Conservation (phyloP, 352 stramenopile genomes). For the Globisporangium heterothallicum region DNA sequence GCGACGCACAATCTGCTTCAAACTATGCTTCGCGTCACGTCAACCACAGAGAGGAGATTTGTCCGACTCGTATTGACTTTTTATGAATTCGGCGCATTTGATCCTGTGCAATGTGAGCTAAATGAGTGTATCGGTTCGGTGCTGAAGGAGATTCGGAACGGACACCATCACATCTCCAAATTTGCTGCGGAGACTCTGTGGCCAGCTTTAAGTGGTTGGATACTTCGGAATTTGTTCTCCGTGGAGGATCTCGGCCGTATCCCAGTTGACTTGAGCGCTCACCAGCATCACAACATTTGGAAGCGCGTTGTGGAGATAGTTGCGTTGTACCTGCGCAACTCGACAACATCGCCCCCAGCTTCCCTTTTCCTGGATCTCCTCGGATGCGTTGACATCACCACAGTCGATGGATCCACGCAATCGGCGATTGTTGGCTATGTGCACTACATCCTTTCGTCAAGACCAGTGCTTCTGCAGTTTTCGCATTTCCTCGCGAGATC, state of each 20-base stretch:
- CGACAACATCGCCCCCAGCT: background rate
- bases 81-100: conserved; percentile 22
- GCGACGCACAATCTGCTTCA: conserved; percentile 31
- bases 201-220: conserved; percentile 19
- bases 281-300: conserved; percentile 4
- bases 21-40: conserved; percentile 25
- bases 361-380: conserved; percentile 9
- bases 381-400: conserved; percentile 8
- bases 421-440: conserved; percentile 6
- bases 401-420: background rate
- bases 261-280: background rate
- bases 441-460: conserved; percentile 13
- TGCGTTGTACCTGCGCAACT: conserved; percentile 6
- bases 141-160: conserved; percentile 21
- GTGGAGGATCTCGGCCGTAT: conserved; percentile 10
- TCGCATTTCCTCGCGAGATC: conserved; percentile 11
- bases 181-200: conserved; percentile 33
- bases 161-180: conserved; percentile 19
- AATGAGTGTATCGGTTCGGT: conserved; percentile 16
- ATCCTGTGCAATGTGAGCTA: conserved; percentile 13
- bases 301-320: conserved; percentile 8
- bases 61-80: conserved; percentile 26
- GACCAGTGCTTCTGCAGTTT: conserved; percentile 11
- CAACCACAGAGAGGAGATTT: conserved; percentile 27
- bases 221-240: conserved; percentile 9